A percentile compares a stretch with the other conserved stretches of the same genome.
phyloP scores from a whole-genome alignment of 2,329 filamentous ascomycete species.

The Emergomyces orientalis region DNA sequence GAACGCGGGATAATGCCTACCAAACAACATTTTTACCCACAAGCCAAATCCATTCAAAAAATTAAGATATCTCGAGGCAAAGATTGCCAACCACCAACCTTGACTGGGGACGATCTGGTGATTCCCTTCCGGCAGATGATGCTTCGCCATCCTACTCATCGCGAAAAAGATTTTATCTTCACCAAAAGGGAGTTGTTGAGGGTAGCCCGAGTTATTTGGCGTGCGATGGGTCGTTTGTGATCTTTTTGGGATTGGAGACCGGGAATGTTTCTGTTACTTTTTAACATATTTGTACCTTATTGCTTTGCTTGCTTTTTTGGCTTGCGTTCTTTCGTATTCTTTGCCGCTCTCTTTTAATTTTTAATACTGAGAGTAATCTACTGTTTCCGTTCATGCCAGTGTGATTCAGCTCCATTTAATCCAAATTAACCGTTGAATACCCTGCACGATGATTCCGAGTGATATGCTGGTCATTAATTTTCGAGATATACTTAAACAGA shows the following conservation, averaged over 20 bases:
- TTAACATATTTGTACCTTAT: neutral
- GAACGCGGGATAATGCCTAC: neutral
- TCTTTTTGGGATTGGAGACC: neutral
- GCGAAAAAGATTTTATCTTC: neutral
- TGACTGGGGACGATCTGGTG: neutral
- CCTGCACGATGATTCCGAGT: too few relatives aligned
- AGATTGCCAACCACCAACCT: neutral
- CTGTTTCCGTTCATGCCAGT: too few relatives aligned
- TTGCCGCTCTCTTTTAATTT: too few relatives aligned
- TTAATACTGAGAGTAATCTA: too few relatives aligned
- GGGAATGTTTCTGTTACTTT: neutral
- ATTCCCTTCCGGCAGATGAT: slow-evolving; percentile 2
- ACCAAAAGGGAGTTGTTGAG: slow-evolving; percentile 1
- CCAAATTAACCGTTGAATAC: too few relatives aligned
- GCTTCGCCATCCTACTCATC: neutral
- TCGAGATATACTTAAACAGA: too few relatives aligned
- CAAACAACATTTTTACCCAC: neutral
- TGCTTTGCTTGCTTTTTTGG: neutral
- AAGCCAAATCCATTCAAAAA: neutral
- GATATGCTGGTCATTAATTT: too few relatives aligned
- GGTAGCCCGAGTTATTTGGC: neutral
- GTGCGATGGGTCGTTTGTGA: neutral
- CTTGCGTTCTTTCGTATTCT: too few relatives aligned
- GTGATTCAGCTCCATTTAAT: too few relatives aligned
- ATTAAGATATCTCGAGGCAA: neutral